Evolutionary conservation across 1,284 basidiomycete species (phyloP).

Genomic region (Anthracocystis setariae): DNA sequence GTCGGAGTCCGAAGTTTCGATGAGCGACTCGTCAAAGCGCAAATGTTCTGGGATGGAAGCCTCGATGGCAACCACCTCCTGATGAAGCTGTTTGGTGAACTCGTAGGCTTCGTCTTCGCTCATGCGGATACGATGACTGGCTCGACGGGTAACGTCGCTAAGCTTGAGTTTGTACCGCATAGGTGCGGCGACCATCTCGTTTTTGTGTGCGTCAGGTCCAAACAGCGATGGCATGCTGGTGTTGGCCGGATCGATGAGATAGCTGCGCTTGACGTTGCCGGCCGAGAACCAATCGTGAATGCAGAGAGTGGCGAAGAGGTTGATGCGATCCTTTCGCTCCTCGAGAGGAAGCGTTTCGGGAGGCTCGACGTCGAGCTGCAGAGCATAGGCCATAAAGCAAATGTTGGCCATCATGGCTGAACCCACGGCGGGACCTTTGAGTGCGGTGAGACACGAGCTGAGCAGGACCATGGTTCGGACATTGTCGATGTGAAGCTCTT

Average conservation of each 20-base stretch:
- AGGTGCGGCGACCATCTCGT: slow-evolving; percentile 31
- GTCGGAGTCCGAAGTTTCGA: slow-evolving; percentile 32
- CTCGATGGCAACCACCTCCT: slow-evolving; percentile 49
- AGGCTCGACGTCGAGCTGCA: slow-evolving; percentile 58
- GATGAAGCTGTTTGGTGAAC: slow-evolving; percentile 51
- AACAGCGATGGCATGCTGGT: slow-evolving; percentile 46
- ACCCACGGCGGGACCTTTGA: slow-evolving; percentile 52
- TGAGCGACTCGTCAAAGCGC: slow-evolving; percentile 47
- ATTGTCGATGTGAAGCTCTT: slow-evolving; percentile 55
- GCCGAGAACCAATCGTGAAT: slow-evolving; percentile 51
- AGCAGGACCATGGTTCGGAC: slow-evolving; percentile 44
- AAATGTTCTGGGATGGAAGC: slow-evolving; percentile 40
- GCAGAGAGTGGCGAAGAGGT: slow-evolving; percentile 47
- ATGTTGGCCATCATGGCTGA: slow-evolving; percentile 40
- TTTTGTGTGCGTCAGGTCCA: slow-evolving; percentile 39
- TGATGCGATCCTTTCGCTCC: slow-evolving; percentile 51
- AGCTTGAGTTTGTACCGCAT: slow-evolving; percentile 47
- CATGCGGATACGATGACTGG: slow-evolving; percentile 48
- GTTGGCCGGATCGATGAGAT: slow-evolving; percentile 44
- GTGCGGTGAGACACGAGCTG: slow-evolving; percentile 28
- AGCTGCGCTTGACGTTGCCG: slow-evolving; percentile 48
- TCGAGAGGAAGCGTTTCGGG: slow-evolving; percentile 37
- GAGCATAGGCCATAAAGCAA: slow-evolving; percentile 48
- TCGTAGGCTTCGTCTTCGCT: slow-evolving; percentile 49
- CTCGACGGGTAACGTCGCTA: slow-evolving; percentile 44